Conservation (phyloP, 805 yeast genomes). For the Candida sithepensis region DNA sequence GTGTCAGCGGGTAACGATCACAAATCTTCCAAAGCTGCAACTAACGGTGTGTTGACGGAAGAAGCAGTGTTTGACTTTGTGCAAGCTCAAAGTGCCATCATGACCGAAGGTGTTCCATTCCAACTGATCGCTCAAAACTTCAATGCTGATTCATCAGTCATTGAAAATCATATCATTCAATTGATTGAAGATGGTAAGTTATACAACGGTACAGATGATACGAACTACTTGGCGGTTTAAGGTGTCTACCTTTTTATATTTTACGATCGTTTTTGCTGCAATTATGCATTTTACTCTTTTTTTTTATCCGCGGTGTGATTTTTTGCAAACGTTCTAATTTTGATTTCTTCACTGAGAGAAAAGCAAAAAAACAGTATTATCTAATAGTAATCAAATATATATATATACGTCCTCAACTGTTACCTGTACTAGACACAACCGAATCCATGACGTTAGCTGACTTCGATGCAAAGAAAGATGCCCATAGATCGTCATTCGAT, state of each 20-base stretch:
- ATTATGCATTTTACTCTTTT: neutral
- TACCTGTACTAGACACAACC: slow-evolving; percentile 12
- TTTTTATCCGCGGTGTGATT: neutral
- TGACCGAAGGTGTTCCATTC: slow-evolving; percentile 77
- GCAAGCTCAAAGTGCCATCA: slow-evolving; percentile 46
- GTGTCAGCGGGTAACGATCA: slow-evolving; percentile 19
- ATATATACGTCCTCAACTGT: slow-evolving; percentile 7
- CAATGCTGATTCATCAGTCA: slow-evolving; percentile 46
- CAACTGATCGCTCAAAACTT: slow-evolving; percentile 57
- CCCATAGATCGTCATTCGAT: slow-evolving; percentile 57
- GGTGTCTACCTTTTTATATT: slow-evolving; percentile 8
- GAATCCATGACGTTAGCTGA: slow-evolving; percentile 20
- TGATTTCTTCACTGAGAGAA: too few species aligned
- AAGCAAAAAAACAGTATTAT: too few species aligned
- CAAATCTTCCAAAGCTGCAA: slow-evolving; percentile 22
- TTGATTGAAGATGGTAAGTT: slow-evolving; percentile 66
- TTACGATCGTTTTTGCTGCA: slow-evolving; percentile 20
- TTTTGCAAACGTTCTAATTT: too few species aligned
- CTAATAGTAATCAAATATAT: neutral
- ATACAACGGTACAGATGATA: slow-evolving; percentile 68
- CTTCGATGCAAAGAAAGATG: slow-evolving; percentile 46
- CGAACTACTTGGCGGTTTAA: slow-evolving; percentile 52
- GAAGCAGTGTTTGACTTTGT: slow-evolving; percentile 46
- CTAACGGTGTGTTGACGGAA: slow-evolving; percentile 19
- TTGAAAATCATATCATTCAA: slow-evolving; percentile 44